Conservation (phyloP, 176 grass and related monocot species). For the Triticum aestivum region IWGSC_CS_RefSeq_v2.1 NC_057811.1:490950083-490950582, state of each 20-base stretch:
- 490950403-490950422: background rate
- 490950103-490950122: background rate
- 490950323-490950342: constrained; percentile 4
- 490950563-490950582: constrained; percentile 7
- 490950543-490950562: background rate
- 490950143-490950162: background rate
- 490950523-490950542: background rate
- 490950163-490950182: background rate
- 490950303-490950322: background rate
- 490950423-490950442: background rate
- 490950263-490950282: background rate
- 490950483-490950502: constrained; percentile 13
- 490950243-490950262: background rate
- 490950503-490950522: background rate
- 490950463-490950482: background rate
- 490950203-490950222: background rate
- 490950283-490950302: background rate
- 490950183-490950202: background rate
- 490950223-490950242: background rate
- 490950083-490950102: background rate
- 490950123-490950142: background rate
- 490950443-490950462: constrained; percentile 13
- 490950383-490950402: constrained; percentile 6
- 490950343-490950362: constrained; percentile 1
- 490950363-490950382: background rate